phyloP scores from a whole-genome alignment of 768 basidiomycete genomes.

The Floccularia luteovirens region DNA sequence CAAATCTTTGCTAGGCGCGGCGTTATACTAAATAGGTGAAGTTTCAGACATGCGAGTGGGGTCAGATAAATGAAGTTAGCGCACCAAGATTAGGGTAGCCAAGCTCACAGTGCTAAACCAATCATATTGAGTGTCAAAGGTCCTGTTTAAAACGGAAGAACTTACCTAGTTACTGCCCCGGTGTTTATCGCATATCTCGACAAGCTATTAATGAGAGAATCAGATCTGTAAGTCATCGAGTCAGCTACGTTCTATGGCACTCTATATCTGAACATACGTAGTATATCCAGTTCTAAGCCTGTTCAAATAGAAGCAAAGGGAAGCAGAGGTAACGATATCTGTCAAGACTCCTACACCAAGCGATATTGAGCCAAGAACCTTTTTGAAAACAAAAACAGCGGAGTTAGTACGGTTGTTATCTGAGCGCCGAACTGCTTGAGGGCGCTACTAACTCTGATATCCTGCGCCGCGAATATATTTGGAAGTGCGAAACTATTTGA shows the following conservation, averaged over 20 bases:
- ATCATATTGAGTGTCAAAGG: conserved; percentile 1
- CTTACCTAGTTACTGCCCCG: conserved; percentile 52
- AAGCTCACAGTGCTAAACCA: conserved; percentile 31
- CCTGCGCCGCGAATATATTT: conserved; percentile 29
- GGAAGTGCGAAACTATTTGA: conserved; percentile 30
- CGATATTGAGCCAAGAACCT: conserved; percentile 45
- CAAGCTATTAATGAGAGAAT: conserved; percentile 51
- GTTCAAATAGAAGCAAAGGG: conserved; percentile 55
- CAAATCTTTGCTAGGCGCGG: conserved; percentile 44
- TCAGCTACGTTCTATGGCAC: no score
- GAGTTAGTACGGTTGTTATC: no score
- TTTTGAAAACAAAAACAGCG: neutral
- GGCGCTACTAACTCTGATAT: conserved; percentile 34
- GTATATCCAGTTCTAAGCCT: conserved; percentile 46
- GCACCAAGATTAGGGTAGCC: conserved; percentile 47
- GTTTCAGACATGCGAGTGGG: conserved; percentile 4
- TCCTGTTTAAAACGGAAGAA: neutral
- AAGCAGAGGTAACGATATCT: conserved; percentile 49
- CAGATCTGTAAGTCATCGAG: conserved; percentile 46
- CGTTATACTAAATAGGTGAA: conserved; percentile 46
- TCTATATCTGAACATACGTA: conserved; percentile 32
- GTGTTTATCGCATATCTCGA: conserved; percentile 61
- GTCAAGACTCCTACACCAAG: conserved; percentile 46
- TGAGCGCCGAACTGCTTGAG: no score
- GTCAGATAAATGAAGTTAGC: conserved; percentile 10